A percentile compares a stretch with the other conserved stretches of the same genome.
Conservation (phyloP, 2,329 filamentous ascomycete species). For the Colletotrichum sp. region DNA sequence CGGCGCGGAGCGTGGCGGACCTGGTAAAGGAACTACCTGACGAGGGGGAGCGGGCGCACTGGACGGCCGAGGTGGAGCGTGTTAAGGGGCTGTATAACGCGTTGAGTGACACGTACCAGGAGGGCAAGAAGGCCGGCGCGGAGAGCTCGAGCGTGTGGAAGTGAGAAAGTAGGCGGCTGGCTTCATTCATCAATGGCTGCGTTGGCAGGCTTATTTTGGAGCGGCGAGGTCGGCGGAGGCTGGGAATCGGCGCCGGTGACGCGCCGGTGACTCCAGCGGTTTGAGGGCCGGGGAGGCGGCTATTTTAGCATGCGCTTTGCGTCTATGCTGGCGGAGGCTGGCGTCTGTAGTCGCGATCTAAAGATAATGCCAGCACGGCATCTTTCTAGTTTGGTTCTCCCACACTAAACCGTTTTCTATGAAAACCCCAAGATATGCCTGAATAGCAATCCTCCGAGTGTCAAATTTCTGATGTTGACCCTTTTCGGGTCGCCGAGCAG, state of each 20-base stretch:
- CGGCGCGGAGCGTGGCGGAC: slow-evolving; percentile 45
- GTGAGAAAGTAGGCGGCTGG: slow-evolving; percentile 23
- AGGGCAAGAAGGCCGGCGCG: slow-evolving; percentile 45
- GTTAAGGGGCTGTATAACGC: slow-evolving; percentile 54
- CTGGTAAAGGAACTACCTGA: slow-evolving; percentile 46
- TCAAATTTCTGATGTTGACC: not conserved
- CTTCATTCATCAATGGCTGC: not conserved
- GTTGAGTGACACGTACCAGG: slow-evolving; percentile 54
- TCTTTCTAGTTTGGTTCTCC: not conserved
- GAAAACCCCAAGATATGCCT: not conserved
- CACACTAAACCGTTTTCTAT: not conserved
- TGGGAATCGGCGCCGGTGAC: slow-evolving; percentile 2
- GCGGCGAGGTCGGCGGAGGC: not conserved
- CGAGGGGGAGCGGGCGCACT: slow-evolving; percentile 37
- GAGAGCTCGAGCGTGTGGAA: slow-evolving; percentile 56
- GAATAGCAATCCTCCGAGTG: not conserved
- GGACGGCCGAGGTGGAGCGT: slow-evolving; percentile 45
- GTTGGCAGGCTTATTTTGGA: not conserved
- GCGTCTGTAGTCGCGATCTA: not conserved
- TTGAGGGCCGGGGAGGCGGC: not conserved
- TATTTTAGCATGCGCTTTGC: not conserved
- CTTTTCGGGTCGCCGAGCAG: not conserved
- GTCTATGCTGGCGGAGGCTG: not conserved
- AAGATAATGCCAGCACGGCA: not conserved
- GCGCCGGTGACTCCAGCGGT: not conserved